Evolutionary conservation across 352 stramenopile species (phyloP).

Genomic region (Globisporangium nodosum): DNA sequence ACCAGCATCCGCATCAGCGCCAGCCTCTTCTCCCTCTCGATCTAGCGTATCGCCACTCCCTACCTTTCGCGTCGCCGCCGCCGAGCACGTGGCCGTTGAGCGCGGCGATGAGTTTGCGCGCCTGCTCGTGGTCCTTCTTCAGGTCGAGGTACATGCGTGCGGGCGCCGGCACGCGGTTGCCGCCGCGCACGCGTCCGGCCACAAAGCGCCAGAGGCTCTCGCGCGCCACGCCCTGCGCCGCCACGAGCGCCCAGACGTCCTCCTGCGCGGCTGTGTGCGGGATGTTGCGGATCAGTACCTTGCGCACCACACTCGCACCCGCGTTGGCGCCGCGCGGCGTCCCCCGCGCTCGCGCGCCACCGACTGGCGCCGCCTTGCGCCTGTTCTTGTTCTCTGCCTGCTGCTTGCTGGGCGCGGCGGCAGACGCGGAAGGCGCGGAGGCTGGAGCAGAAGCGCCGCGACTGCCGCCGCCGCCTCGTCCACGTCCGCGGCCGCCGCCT

Average conservation of each 20-base stretch:
- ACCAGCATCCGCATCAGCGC: too few species aligned
- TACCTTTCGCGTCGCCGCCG: conserved; percentile 24
- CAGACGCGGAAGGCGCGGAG: not conserved
- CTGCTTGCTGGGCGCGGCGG: not conserved
- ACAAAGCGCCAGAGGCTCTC: conserved; percentile 65
- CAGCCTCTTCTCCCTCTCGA: not conserved
- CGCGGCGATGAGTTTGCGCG: conserved; percentile 38
- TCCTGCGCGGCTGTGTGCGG: conserved; percentile 37
- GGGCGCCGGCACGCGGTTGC: conserved; percentile 44
- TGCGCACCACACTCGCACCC: conserved; percentile 34
- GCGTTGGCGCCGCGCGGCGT: conserved; percentile 8
- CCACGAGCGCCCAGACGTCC: conserved; percentile 28
- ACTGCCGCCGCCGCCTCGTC: conserved; percentile 4
- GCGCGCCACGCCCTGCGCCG: conserved; percentile 25
- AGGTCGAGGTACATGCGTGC: conserved; percentile 70
- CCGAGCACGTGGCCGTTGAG: conserved; percentile 43
- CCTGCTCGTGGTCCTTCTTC: conserved; percentile 54
- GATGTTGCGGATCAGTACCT: conserved; percentile 69
- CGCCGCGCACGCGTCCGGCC: conserved; percentile 37
- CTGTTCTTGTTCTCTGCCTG: too few species aligned
- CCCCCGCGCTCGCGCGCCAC: conserved; percentile 12
- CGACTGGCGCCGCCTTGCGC: not conserved
- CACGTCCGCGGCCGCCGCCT: conserved; percentile 1
- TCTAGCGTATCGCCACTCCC: not conserved
- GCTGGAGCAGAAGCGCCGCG: not conserved